Conservation (phyloP, 306 rosid genomes). For the Rubus idaeus region DNA sequence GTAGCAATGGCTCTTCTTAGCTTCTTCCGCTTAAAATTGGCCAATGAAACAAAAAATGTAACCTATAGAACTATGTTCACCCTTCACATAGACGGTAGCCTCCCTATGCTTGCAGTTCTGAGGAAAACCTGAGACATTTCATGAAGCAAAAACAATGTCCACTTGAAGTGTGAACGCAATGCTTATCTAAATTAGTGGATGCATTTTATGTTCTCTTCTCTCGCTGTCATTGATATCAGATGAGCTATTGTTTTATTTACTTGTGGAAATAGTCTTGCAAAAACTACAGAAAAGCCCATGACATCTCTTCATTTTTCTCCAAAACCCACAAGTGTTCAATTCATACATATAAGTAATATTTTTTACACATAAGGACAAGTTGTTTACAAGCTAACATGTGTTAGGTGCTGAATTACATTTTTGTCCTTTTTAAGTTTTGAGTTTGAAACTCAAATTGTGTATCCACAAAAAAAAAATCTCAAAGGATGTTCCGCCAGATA, state of each 20-base stretch:
- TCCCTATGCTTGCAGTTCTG: constrained; percentile 51
- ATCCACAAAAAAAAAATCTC: too few relatives aligned
- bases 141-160: background rate
- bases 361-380: too few relatives aligned
- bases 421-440: too few relatives aligned
- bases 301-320: too few relatives aligned
- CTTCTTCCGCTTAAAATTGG: constrained; percentile 59
- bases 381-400: too few relatives aligned
- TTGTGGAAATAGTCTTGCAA: background rate
- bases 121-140: constrained; percentile 25
- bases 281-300: too few relatives aligned
- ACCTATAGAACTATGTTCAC: constrained; percentile 73
- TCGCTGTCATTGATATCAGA: background rate
- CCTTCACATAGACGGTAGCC: constrained; percentile 73
- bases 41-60: constrained; percentile 37
- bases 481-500: too few relatives aligned
- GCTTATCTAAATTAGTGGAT: background rate
- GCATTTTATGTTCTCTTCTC: background rate
- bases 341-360: too few relatives aligned
- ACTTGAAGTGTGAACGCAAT: background rate
- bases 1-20: constrained; percentile 52
- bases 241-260: background rate
- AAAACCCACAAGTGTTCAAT: too few relatives aligned
- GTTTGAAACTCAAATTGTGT: too few relatives aligned
- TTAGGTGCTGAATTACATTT: too few relatives aligned